Evolutionary conservation across 371 early-diverging fungal species (phyloP), one percentile per base, ranked within the genome.

Genomic region (Cokeromyces recurvatus): DNA sequence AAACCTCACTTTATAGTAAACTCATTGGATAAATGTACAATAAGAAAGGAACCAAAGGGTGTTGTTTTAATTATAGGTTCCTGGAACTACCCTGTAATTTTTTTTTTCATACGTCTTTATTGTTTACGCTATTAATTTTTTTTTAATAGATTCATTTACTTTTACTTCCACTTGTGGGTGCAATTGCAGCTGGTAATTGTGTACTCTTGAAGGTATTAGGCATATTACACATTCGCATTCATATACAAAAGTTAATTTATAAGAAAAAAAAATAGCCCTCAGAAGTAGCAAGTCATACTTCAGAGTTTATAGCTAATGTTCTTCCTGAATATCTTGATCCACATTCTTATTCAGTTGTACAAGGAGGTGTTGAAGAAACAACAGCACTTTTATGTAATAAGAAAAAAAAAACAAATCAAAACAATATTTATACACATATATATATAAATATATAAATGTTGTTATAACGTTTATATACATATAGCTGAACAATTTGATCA

Each of bases 181-280:
- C 95, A 2, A 81, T 97, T 50, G 95, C 92, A 16, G 91, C 91
- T 1, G 97, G 98, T n/a, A 90, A 91, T 69, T 83, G 85, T 10
- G 90, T 78, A 22, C 62, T 91, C 2, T 25, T 94, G 44, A 97
- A 97, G 72, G 72, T 71, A 8, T 1, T 8, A 19, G 12, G 2
- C 19, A 20, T 5, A 32, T 32, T 22, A 23, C 14, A 35, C 27
- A 37, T 12, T 17, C 24, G 11, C 25, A 15, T 19, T 21, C 16
- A 8, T 29, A 34, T 19, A 6, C 27, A 39, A 32, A 23, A 43
- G 16, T 39, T 22, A 51, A 24, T 1, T 19, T 42, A 20, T 21
- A 17, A 49, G n/a, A 25, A 10, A 11, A 15, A 7, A 29, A 4
- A 21, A 7, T 59, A 71, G 84, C 95, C 92, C 8, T 92, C 94